Evolutionary conservation across 345 rosid species (phyloP).

Genomic region (Cochlearia excelsa): DNA sequence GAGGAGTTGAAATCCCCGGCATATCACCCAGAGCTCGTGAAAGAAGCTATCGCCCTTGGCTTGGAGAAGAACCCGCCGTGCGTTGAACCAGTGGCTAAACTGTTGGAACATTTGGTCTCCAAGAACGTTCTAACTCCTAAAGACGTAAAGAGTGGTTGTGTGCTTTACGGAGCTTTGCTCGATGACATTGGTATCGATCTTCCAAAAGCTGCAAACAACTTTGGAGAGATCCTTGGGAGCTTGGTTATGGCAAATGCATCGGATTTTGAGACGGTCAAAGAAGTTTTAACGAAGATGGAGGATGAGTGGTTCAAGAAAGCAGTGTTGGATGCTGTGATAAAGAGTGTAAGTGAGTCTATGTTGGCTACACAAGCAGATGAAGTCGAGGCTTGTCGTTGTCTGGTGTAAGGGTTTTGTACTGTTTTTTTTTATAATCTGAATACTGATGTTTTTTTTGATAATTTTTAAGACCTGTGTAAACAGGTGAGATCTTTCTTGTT

Average conservation of each 20-base stretch:
- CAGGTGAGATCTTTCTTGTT: slow-evolving; percentile 24
- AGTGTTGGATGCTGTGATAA: slow-evolving; percentile 52
- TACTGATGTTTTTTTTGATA: slow-evolving; percentile 17
- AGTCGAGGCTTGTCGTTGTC: slow-evolving; percentile 55
- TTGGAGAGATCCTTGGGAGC: slow-evolving; percentile 71
- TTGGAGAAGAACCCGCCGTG: slow-evolving; percentile 69
- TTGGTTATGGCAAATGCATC: slow-evolving; percentile 49
- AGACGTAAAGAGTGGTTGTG: slow-evolving; percentile 62
- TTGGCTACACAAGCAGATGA: slow-evolving; percentile 52
- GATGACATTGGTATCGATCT: slow-evolving; percentile 86
- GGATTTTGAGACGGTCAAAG: slow-evolving; percentile 54
- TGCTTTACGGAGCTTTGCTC: slow-evolving; percentile 61
- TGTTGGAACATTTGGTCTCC: slow-evolving; percentile 46
- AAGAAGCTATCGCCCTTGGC: slow-evolving; percentile 71
- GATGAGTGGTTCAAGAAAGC: slow-evolving; percentile 56
- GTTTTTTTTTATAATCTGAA: slow-evolving; percentile 3
- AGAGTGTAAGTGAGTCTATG: slow-evolving; percentile 39
- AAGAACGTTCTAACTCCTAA: slow-evolving; percentile 48
- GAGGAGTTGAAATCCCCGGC: slow-evolving; percentile 64
- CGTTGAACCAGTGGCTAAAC: slow-evolving; percentile 46
- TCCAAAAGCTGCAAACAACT: slow-evolving; percentile 74
- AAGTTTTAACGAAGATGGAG: slow-evolving; percentile 63
- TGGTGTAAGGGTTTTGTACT: slow-evolving; percentile 23
- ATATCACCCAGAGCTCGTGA: slow-evolving; percentile 71
- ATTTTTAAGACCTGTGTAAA: background rate